Base-by-base conservation (phyloP, 768 basidiomycete genomes). In the Fistulinella prunicolor region DNA sequence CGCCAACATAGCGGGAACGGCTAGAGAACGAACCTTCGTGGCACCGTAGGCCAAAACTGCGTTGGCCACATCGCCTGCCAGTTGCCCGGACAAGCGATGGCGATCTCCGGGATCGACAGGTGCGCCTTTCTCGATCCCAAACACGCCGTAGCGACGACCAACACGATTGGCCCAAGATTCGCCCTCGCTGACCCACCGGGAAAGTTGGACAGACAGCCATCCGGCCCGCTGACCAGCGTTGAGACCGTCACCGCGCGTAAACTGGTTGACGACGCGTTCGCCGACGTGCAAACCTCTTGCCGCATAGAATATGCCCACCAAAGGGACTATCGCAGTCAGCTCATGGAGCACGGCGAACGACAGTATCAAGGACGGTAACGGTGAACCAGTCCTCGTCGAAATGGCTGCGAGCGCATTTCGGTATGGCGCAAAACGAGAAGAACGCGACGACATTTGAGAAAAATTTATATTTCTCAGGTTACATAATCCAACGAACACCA, bases 281-380 rank as follows among this genome's bases (percentile, higher is more conserved):
- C 94, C 93, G 20, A 89, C 64, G 3, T 86, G 87, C 1, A 89
- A 56, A 5, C 77, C 63, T 28, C 85, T 73, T 9, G 89, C 81
- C 0, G 74, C 72, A 60, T 81, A 90, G 65, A 92, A 95, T 32
- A 89, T 62, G 29, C 81, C 78, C 4, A 85, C 76, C 23, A 94
- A 75, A 3, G 93, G 90, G 0, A 82, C 73, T 42, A 94, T 60
- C 0, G 93, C 91, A 0, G 91, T 93, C 10, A 90, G 54, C 61
- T 96, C 93, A 61, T 96, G 94, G 3, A 96, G 73, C 44, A 94
- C 69, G 6, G 79, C 82, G 55, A 96, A 95, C 0, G 92, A 90
- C 35, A 88, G 79, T 54, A 53, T 44, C 41, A 96, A 77, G 10
- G 90, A 91, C 1, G 90, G 75, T 1, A 94, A 62, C 13, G 89